Evolutionary conservation across 495 filamentous ascomycete species (phyloP).

Genomic region (Aspergillus biplanus): DNA sequence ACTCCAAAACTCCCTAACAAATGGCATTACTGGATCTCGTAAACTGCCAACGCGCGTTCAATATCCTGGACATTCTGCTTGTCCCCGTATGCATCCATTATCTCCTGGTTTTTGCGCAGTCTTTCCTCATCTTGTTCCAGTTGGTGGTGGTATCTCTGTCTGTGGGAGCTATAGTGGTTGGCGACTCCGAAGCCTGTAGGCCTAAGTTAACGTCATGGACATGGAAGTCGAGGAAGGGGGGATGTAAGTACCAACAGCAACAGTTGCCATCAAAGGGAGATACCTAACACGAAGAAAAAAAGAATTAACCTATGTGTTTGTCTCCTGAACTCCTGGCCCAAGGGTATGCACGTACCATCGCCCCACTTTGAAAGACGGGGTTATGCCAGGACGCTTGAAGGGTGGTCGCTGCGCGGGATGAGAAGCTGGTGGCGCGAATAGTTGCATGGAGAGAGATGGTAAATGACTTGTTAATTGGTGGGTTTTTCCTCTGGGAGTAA

Average conservation of each 20-base stretch:
- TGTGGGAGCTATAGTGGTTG: conserved; percentile 32
- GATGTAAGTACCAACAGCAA: conserved; percentile 34
- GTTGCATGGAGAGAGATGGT: not conserved
- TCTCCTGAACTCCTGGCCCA: not conserved
- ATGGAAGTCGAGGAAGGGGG: not conserved
- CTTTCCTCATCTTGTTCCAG: conserved; percentile 40
- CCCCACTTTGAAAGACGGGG: not conserved
- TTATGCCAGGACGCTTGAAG: conserved; percentile 9
- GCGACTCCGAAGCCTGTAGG: conserved; percentile 36
- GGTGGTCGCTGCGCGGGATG: conserved; percentile 7
- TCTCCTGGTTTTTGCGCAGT: conserved; percentile 35
- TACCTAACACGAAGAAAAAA: conserved; percentile 27
- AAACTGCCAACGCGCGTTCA: conserved; percentile 59
- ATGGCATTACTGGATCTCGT: conserved; percentile 35
- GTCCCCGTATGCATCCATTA: conserved; percentile 63
- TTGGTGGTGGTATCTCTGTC: conserved; percentile 16
- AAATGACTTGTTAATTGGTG: not conserved
- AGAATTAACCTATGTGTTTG: not conserved
- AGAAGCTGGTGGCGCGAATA: conserved; percentile 1
- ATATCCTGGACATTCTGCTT: conserved; percentile 59
- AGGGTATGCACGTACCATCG: conserved; percentile 11
- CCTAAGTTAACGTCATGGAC: not conserved
- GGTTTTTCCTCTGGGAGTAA: not conserved
- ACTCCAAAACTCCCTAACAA: not conserved
- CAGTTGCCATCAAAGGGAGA: conserved; percentile 36